Base-by-base conservation (phyloP, 2,329 filamentous ascomycete genomes). In the Aureobasidium sp. region DNA sequence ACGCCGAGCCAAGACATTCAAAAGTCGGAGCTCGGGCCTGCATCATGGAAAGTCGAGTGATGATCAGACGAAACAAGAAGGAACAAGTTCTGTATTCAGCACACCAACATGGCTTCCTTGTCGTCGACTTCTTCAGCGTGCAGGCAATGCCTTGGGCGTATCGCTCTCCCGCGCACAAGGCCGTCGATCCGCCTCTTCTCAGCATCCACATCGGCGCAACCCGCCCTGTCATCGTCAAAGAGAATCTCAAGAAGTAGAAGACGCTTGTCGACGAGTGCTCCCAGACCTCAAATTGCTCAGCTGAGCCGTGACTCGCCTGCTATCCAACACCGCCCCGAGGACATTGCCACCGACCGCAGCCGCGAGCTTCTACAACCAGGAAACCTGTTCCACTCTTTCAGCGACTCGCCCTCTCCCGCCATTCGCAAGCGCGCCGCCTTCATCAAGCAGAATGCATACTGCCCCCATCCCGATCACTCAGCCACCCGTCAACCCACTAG, bases 331-430 rank as follows among this genome's bases (percentile, higher is more conserved):
- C 13, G 10, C 5, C 30, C 41, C 32, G 32, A 52, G 25, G 16
- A 39, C 50, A 29, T 59, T 50, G 42, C 60, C 34, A 54, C 63
- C 60, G 65, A 66, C 69, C 70, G 70, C 64, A 62, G 64, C 66
- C 55, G 66, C 41, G 66, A 73, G 6, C 73, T 84, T 52, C 81
- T 96, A 30, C 80, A 79, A 65, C 81, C 86, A 55, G 86, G 95
- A 76, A 88, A 97, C 72, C 86, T 99, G 62, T 99, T 97, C 79
- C 93, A 99, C 75, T 86, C 90, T 10, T 96, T 94, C 74, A 90
- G 90, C 39, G 82, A 87, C 66, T 99, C 94, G 15, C 94, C 95
- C 9, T 89, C 93, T 45, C 88, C 90, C 42, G 88, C 89, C 64
- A 97, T 99, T 66, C 86, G 93, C 68, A 85, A 86, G 69, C 87